Conservation (phyloP, 768 basidiomycete genomes). For the Panus rudis region DNA sequence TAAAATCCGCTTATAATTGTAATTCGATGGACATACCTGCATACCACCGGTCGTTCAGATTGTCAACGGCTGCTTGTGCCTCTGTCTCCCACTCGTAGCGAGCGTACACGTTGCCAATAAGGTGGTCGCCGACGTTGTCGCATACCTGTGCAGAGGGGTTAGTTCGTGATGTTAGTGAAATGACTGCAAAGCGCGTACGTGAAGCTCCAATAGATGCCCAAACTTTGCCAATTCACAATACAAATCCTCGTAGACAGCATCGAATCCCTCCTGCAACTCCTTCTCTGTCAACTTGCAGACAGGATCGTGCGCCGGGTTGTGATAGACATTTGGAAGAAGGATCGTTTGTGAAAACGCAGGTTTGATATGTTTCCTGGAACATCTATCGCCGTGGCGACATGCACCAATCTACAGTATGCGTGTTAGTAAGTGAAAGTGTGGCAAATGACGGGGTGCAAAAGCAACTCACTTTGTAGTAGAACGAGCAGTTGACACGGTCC, state of each 20-base stretch:
- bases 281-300: conserved; percentile 82
- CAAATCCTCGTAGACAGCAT: conserved; percentile 91
- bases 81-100: conserved; percentile 99
- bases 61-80: conserved; percentile 88
- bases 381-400: conserved; percentile 96
- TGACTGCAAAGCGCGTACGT: conserved; percentile 45
- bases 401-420: conserved; percentile 77
- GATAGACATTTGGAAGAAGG: conserved; percentile 93
- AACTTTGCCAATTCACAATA: conserved; percentile 94
- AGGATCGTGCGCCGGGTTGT: conserved; percentile 94
- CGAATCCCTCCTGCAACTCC: conserved; percentile 86
- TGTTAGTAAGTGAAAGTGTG: conserved; percentile 9
- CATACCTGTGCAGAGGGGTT: conserved; percentile 55
- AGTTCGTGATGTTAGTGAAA: not conserved
- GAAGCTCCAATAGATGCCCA: conserved; percentile 91
- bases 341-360: conserved; percentile 98
- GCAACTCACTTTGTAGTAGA: conserved; percentile 84
- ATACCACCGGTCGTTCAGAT: conserved; percentile 95
- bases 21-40: conserved; percentile 65
- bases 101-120: conserved; percentile 97
- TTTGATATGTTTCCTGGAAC: conserved; percentile 96
- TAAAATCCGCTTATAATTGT: not conserved
- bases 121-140: conserved; percentile 98
- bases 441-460: not conserved
- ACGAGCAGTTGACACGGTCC: conserved; percentile 96